Evolutionary conservation across 495 filamentous ascomycete genomes (phyloP).

Genomic region (Cenococcum geophilum): DNA sequence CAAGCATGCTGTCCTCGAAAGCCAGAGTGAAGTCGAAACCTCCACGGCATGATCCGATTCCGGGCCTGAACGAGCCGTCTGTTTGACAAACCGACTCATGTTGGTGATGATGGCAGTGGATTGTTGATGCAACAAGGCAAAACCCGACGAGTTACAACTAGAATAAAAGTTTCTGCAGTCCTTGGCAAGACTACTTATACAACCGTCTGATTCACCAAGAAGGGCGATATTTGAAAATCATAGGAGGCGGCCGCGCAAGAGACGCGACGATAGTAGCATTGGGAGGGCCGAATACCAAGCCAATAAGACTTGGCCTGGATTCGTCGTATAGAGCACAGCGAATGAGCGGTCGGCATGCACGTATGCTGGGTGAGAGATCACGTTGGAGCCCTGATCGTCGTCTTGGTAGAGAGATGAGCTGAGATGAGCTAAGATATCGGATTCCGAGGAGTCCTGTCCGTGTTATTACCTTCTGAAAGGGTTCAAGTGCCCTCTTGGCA

Average conservation of each 20-base stretch:
- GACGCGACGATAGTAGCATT: background rate
- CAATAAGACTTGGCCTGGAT: too few relatives aligned
- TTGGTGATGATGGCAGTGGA: too few relatives aligned
- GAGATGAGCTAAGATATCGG: too few relatives aligned
- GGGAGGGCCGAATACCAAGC: background rate
- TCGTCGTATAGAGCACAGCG: background rate
- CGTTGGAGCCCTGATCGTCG: background rate
- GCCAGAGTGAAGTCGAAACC: conserved; percentile 30
- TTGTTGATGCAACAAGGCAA: too few relatives aligned
- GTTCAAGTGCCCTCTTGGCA: too few relatives aligned
- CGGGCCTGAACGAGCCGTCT: conserved; percentile 27
- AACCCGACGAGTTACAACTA: too few relatives aligned
- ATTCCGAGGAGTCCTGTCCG: too few relatives aligned
- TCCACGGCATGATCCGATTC: conserved; percentile 23
- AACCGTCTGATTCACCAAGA: background rate
- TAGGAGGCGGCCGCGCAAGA: background rate
- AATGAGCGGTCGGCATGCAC: background rate
- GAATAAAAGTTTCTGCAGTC: too few relatives aligned
- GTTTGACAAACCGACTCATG: conserved; percentile 20
- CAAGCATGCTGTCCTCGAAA: conserved; percentile 28
- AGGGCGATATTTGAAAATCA: background rate
- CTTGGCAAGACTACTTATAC: background rate
- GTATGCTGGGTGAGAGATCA: background rate
- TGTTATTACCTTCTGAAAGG: too few relatives aligned
- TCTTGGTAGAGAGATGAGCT: background rate